These are phyloP conservation scores for Torulaspora maleeae DNA, from an alignment of 805 yeast genomes.

Conservation along the genomic window DNA sequence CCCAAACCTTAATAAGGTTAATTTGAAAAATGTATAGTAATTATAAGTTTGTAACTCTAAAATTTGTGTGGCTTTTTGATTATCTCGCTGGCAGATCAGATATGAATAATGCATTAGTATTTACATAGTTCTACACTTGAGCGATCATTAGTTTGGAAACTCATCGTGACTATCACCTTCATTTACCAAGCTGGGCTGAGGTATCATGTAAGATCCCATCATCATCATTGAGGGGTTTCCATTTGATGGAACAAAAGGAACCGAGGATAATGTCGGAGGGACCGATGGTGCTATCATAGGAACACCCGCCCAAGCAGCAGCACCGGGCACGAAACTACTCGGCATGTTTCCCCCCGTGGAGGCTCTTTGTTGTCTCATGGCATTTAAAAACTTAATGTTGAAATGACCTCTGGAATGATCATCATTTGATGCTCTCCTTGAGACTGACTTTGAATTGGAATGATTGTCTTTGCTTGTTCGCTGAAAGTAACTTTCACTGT, in stretches of 20 bases:
- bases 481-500: not conserved
- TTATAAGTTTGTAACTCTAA: constrained; percentile 1
- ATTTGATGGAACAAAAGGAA: constrained; percentile 5
- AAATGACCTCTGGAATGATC: constrained; percentile 15
- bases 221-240: not conserved
- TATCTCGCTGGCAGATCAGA: too few relatives aligned
- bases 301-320: constrained; percentile 6
- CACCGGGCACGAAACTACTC: constrained; percentile 6
- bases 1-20: not conserved
- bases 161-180: not conserved
- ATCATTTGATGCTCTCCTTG: constrained; percentile 6
- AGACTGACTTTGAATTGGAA: not conserved
- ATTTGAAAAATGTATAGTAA: not conserved
- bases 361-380: constrained; percentile 24
- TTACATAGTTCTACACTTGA: not conserved
- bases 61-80: not conserved
- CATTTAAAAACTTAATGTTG: constrained; percentile 28
- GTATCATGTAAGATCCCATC: not conserved
- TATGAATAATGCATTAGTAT: not conserved
- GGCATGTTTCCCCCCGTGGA: constrained; percentile 2
- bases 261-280: constrained; percentile 4
- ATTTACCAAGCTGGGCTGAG: not conserved
- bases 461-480: not conserved
- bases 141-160: not conserved
- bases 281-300: constrained; percentile 10